Conservation (phyloP, 2,329 filamentous ascomycete species). For the Alternaria sp. region DNA sequence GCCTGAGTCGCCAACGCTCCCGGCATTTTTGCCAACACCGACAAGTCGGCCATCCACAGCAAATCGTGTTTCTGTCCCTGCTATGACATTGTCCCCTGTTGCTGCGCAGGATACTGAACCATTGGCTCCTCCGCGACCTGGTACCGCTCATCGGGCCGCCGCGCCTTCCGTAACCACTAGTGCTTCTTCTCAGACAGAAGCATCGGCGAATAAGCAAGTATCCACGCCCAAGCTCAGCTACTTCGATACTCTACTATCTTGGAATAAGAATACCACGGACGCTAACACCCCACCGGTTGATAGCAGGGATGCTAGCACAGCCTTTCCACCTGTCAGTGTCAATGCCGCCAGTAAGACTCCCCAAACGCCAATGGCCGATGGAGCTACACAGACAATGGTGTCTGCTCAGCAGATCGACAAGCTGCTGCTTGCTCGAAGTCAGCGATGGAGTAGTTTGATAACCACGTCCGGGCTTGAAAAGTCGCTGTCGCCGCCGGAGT, state of each 20-base stretch:
- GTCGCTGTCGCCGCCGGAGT: slow-evolving; percentile 41
- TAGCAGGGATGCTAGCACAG: slow-evolving; percentile 26
- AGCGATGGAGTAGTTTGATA: slow-evolving; percentile 34
- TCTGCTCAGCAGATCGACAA: slow-evolving; percentile 83
- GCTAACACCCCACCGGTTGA: not conserved
- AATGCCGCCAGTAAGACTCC: slow-evolving; percentile 35
- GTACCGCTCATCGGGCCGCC: slow-evolving; percentile 36
- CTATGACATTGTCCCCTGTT: slow-evolving; percentile 37
- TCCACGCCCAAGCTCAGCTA: slow-evolving; percentile 46
- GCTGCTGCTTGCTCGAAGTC: slow-evolving; percentile 66
- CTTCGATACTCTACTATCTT: slow-evolving; percentile 54
- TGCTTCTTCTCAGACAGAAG: slow-evolving; percentile 22
- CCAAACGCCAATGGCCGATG: slow-evolving; percentile 63
- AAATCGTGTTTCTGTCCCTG: slow-evolving; percentile 21
- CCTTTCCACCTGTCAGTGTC: slow-evolving; percentile 31
- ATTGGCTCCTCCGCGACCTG: slow-evolving; percentile 34
- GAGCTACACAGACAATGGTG: slow-evolving; percentile 80
- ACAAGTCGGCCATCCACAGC: slow-evolving; percentile 39
- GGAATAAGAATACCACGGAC: slow-evolving; percentile 47
- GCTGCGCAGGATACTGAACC: slow-evolving; percentile 39
- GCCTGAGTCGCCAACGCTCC: slow-evolving; percentile 45
- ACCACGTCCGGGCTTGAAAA: slow-evolving; percentile 41
- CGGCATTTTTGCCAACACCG: slow-evolving; percentile 41
- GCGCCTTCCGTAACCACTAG: slow-evolving; percentile 17
- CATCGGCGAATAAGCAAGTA: slow-evolving; percentile 21